These are phyloP conservation scores for Colletotrichum tabaci DNA, from an alignment of 2,329 filamentous ascomycete genomes.

Conservation along the genomic window DNA sequence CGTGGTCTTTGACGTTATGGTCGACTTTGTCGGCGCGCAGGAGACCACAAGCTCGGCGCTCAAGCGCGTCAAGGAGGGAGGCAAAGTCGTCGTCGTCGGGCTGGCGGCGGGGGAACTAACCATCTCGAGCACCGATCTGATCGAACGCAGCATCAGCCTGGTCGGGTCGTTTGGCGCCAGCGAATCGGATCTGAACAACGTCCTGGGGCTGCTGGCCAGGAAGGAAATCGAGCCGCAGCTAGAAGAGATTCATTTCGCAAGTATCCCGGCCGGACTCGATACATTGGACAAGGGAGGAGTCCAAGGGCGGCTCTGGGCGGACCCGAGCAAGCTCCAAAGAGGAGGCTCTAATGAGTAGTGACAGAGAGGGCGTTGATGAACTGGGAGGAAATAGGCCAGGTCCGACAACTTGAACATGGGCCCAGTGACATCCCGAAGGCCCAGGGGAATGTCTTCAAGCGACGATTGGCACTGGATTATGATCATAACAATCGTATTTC, in stretches of 20 bases:
- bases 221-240: slow-evolving; percentile 7
- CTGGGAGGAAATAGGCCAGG: too few relatives aligned
- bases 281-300: background rate
- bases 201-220: slow-evolving; percentile 8
- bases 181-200: slow-evolving; percentile 20
- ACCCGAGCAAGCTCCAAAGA: background rate
- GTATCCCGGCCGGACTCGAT: slow-evolving; percentile 20
- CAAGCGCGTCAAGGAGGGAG: slow-evolving; percentile 14
- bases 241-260: slow-evolving; percentile 18
- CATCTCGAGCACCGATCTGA: background rate
- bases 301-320: slow-evolving; percentile 9
- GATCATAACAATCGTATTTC: too few relatives aligned
- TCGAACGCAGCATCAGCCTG: slow-evolving; percentile 3
- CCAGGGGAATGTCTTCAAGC: too few relatives aligned
- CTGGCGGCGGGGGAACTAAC: background rate
- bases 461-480: too few relatives aligned
- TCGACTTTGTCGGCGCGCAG: slow-evolving; percentile 21
- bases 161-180: slow-evolving; percentile 25
- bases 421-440: too few relatives aligned
- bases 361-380: too few relatives aligned
- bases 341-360: background rate
- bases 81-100: slow-evolving; percentile 31
- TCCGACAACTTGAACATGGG: too few relatives aligned
- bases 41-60: slow-evolving; percentile 9
- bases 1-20: slow-evolving; percentile 7